Conservation (phyloP, 2,329 filamentous ascomycete species). For the Chaetomium globosum region DNA sequence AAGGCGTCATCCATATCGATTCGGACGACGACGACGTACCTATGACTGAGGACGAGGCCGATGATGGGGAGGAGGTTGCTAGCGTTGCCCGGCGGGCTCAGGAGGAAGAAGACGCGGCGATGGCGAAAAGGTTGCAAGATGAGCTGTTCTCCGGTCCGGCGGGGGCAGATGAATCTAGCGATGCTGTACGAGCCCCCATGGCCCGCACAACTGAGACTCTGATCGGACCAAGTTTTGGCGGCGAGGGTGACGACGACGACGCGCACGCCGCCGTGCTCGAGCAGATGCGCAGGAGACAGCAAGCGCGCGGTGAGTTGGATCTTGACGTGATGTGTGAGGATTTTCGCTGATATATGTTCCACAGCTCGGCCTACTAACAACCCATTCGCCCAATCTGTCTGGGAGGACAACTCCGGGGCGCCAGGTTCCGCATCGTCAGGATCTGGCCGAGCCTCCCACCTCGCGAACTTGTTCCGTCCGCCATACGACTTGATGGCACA, state of each 20-base stretch:
- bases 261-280: conserved; percentile 62
- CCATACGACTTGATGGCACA: conserved; percentile 87
- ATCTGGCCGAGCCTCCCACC: conserved; percentile 71
- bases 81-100: conserved; percentile 53
- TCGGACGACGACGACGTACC: conserved; percentile 69
- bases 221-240: conserved; percentile 66
- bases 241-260: conserved; percentile 50
- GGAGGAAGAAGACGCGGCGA: conserved; percentile 87
- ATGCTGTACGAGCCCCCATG: conserved; percentile 87
- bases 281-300: conserved; percentile 59
- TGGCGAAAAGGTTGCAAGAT: conserved; percentile 88
- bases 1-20: conserved; percentile 72
- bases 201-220: conserved; percentile 89
- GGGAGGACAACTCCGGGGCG: conserved; percentile 41
- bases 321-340: not conserved
- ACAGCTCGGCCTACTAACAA: conserved; percentile 37
- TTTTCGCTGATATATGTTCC: conserved; percentile 2
- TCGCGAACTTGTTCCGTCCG: conserved; percentile 90
- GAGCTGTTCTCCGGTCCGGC: conserved; percentile 70
- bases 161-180: conserved; percentile 57
- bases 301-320: conserved; percentile 25
- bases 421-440: conserved; percentile 51
- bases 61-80: conserved; percentile 47
- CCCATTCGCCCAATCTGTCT: conserved; percentile 47
- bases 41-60: conserved; percentile 50